Evolutionary conservation across 106 monocot species (phyloP).

Genomic region (Platanthera guangdongensis): DNA sequence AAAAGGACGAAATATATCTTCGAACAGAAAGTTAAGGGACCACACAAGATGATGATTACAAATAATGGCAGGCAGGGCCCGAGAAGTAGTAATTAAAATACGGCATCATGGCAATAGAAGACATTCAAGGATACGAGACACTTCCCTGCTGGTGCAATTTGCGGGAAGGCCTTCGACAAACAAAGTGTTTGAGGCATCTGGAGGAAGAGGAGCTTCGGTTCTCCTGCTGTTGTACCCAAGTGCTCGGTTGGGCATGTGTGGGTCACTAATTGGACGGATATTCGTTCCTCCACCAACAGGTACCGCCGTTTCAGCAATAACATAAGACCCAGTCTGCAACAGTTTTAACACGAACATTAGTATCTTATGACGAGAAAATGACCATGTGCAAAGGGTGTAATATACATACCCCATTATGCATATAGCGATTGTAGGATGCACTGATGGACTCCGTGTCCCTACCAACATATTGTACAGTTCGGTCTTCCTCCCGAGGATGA

Average conservation of each 20-base stretch:
- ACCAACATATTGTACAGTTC: slow-evolving; percentile 2
- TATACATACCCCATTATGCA: slow-evolving; percentile 24
- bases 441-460: slow-evolving; percentile 31
- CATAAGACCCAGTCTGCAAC: slow-evolving; percentile 21
- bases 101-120: not conserved
- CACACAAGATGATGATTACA: not conserved
- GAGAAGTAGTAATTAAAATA: not conserved
- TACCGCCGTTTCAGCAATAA: slow-evolving; percentile 18
- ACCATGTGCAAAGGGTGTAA: no score
- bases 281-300: slow-evolving; percentile 23
- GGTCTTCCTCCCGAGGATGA: slow-evolving; percentile 26
- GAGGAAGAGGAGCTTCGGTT: slow-evolving; percentile 47
- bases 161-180: slow-evolving; percentile 63
- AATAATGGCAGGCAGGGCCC: no score
- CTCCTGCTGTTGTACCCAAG: slow-evolving; percentile 24
- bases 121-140: slow-evolving; percentile 61
- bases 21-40: slow-evolving; percentile 29
- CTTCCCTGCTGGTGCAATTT: slow-evolving; percentile 50
- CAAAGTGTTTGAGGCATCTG: slow-evolving; percentile 55
- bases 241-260: slow-evolving; percentile 16
- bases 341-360: not conserved
- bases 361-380: no score
- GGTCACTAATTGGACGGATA: slow-evolving; percentile 29
- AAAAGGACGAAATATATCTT: slow-evolving; percentile 70
- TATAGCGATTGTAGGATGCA: slow-evolving; percentile 40